Base-by-base conservation (phyloP, 169 alveolate species). In the Plasmodium inui region DNA sequence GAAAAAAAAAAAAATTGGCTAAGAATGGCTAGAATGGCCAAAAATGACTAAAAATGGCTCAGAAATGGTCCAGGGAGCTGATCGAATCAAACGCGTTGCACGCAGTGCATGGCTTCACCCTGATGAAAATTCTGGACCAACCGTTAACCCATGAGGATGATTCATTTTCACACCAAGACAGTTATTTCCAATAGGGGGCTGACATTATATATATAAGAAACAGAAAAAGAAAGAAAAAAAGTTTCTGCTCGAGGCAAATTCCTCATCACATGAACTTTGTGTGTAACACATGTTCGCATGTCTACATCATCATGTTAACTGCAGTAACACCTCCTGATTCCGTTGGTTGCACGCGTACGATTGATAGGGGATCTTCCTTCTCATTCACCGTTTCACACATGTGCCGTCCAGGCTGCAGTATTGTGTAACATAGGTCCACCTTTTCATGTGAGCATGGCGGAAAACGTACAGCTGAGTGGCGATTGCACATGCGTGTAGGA, bases 131-230 rank as follows among this genome's bases (percentile, higher is more conserved):
- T 22, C 14, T 61, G 74, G 74, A 61, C 28, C 28, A 61, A 61
- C 10, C 3, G 26, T n/a, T 19, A 61, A 61, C 74, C 74, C 34
- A 1, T 26, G 30, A 7, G 53, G 84, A 34, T 39, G 82, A 55
- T 9, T 28, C 73, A 81, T 74, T 74, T 74, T 74, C 46, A 76
- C 46, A n/a, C 32, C 19, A 76, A 32, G 57, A 12, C 84, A 76
- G 50, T 22, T 76, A 46, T 76, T 39, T 73, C 50, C 57, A 34
- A 78, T 8, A 46, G 46, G 19, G 70, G 44, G 8, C 53, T 22
- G 55, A 17, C 10, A 37, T 81, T 80, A 39, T 10, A 79, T 22
- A 78, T 44, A 79, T 41, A 79, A 46, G 26, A 14, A 41, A 44
- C 37, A 37, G 50, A 39, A 14, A 17, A 46, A 79, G 9, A 78